Percentiles rank a stretch among this genome's conserved stretches.
Evolutionary conservation across 2,329 filamentous ascomycete species (phyloP).

Genomic region (Colletotrichum cuscutae): DNA sequence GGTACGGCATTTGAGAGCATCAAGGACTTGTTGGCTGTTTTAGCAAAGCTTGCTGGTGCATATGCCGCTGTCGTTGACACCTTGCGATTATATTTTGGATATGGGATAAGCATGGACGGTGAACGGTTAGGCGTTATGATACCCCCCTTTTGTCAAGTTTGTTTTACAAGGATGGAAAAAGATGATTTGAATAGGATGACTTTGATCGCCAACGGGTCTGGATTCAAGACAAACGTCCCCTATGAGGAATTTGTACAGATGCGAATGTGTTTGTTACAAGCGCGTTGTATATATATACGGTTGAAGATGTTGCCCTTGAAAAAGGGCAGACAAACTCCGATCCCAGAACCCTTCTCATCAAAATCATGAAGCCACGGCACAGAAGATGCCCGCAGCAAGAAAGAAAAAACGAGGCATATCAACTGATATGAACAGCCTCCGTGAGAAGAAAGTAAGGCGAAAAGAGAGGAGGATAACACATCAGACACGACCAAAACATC

Average conservation of each 20-base stretch:
- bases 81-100: not conserved
- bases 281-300: not conserved
- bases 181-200: not conserved
- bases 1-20: conserved; percentile 61
- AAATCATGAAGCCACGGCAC: not conserved
- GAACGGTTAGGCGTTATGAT: conserved; percentile 13
- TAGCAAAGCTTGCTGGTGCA: too few relatives aligned
- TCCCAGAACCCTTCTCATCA: not conserved
- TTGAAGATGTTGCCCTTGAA: not conserved
- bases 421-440: not conserved
- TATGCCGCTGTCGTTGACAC: not conserved
- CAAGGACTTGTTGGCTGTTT: too few relatives aligned
- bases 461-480: not conserved
- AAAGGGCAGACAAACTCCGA: not conserved
- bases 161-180: not conserved
- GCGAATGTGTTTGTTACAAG: not conserved
- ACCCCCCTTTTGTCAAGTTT: conserved; percentile 6
- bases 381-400: not conserved
- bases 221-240: not conserved
- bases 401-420: not conserved
- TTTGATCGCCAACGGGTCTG: not conserved
- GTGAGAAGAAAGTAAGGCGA: not conserved
- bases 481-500: not conserved
- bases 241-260: not conserved
- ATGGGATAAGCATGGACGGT: not conserved